Evolutionary conservation across 768 basidiomycete genomes (phyloP), one percentile per base, ranked within the genome.

Genomic region (Pisolithus microcarpus): DNA sequence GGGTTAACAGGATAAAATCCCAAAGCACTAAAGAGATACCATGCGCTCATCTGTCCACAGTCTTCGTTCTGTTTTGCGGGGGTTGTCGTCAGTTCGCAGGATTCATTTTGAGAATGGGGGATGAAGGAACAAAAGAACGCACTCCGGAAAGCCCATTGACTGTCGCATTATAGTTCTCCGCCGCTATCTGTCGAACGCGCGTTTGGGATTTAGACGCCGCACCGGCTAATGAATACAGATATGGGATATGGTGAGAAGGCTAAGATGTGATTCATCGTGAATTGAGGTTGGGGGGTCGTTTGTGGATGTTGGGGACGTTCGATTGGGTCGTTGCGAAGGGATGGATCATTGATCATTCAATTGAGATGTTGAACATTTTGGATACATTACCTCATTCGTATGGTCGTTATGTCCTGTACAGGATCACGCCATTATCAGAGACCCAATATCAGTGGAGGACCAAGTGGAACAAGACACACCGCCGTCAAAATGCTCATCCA

Each of bases 31-130:
- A 89, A 91, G 13, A 91, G 75, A 58, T 84, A 91, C 89, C 89
- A 91, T 0, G 88, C 85, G 58, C 85, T 87, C 89, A 91, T 91
- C 63, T 92, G 89, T 1, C 89, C 88, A 56, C 88, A 91, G 61
- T 92, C 89, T 63, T 92, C 89, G 58, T 91, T 92, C 84, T 89
- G 53, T 23, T 1, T 16, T 11, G 16, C 30, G 10, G 49, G 9
- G 49, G 10, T 8, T 18, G 30, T 28, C 34, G 19, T 52, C 13
- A 59, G 55, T 9, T 28, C 28, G 5, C 43, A 2, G 8, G 16
- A 1, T 34, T 0, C 34, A 34, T 34, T 34, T 13, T 11, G 11
- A 11, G 13, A 34, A 5, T 13, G 31, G 4, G 31, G 31, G 13
- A 34, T 10, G 34, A 34, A 34, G 34, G 13, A 43, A 7, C 4